These are phyloP conservation scores for Pharus latifolius DNA, from an alignment of 176 grass and related monocot species.

Conservation along the genomic window DNA sequence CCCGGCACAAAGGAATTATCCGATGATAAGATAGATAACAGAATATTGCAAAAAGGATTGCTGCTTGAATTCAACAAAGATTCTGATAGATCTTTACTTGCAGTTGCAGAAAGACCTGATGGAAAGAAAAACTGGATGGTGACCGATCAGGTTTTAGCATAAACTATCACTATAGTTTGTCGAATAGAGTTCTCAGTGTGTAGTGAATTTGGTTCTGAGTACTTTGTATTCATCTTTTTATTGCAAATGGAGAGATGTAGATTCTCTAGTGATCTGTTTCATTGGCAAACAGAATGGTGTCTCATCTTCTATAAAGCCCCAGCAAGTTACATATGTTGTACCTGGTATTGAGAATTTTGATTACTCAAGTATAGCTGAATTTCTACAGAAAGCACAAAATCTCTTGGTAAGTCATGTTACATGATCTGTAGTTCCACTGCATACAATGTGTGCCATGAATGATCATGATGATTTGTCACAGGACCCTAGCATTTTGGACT, in stretches of 20 bases:
- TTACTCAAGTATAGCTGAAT: conserved; percentile 61
- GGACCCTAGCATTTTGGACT: conserved; percentile 83
- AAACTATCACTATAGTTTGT: conserved; percentile 4
- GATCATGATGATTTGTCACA: conserved; percentile 14
- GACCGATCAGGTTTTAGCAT: conserved; percentile 58
- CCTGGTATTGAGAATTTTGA: conserved; percentile 71
- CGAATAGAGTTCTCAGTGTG: neutral
- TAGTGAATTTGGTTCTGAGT: neutral
- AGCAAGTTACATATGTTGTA: conserved; percentile 80
- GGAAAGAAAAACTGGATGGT: conserved; percentile 97
- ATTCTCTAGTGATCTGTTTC: conserved; percentile 24
- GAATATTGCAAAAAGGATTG: conserved; percentile 62
- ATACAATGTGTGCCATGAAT: neutral
- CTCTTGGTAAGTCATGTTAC: conserved; percentile 48
- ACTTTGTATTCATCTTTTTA: neutral
- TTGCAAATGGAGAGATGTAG: neutral
- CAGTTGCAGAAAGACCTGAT: conserved; percentile 71
- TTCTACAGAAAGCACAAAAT: conserved; percentile 65
- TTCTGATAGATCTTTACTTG: conserved; percentile 67
- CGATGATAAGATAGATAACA: conserved; percentile 53
- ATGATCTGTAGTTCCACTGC: conserved; percentile 1
- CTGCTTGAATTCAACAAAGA: conserved; percentile 94
- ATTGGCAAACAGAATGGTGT: conserved; percentile 58
- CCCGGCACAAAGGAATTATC: conserved; percentile 55
- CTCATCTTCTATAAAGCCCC: conserved; percentile 78